Base-by-base conservation (phyloP, 257 asterid genomes). In the Linaria vulgaris region DNA sequence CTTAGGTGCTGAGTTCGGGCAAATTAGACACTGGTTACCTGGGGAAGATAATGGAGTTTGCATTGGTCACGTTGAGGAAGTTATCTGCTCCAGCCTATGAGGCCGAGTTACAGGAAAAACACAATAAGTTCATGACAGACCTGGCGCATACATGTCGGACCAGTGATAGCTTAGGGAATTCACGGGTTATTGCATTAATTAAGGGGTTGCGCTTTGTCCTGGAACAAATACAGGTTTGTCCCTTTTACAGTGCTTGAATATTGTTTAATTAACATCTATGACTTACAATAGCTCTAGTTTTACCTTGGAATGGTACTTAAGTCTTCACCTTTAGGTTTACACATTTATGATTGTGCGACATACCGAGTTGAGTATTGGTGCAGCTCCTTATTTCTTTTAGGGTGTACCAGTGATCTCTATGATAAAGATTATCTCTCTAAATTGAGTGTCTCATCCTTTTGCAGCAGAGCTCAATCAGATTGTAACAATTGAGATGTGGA, bases 191-290 rank as follows among this genome's bases (percentile, higher is more conserved):
- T 56, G 85, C 82, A 64, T 47, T 85, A 47, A 71, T 85, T 41
- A 76, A 56, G 71, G 92, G 88, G 14, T 69, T 85, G 75, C 83
- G 84, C 67, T 85, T 78, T 65, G 82, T 85, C 22, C 70, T 82
- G 64, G 85, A 82, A 63, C 80, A 85, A 75, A 85, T 85, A 45
- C 86, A 82, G 92, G 92, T 82, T 51, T 45, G 55, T 68, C 39
- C 17, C 14, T 51, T 7, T 34, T 34, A 4, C 9, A 8, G 57
- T 11, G 6, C 66, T 55, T 44, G 54, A 47, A 19, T 49, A 39
- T 56, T 56, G 48, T 45, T 34, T 30, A 47, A 50, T n/a, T 15
- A 11, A 64, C 56, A 9, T 20, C 13, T 34, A 3, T 34, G 41
- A 34, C 5, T 34, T 34, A 34, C 41, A 30, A 30, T 6, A 34